Base-by-base conservation (phyloP, 2,329 filamentous ascomycete genomes). In the Fusarium nematophilum region DNA sequence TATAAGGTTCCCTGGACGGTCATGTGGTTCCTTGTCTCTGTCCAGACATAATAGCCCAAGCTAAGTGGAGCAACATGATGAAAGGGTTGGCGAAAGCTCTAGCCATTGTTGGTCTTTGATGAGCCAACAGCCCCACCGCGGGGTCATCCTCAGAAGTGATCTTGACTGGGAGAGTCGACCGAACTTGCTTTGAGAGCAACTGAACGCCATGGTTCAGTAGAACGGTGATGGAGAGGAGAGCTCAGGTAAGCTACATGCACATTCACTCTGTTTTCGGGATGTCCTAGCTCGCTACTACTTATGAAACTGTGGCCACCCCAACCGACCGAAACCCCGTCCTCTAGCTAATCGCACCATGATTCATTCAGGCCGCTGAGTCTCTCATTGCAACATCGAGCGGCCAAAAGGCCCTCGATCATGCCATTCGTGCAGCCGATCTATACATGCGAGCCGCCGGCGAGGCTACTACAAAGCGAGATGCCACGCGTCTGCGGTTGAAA, bases 401-500 rank as follows among this genome's bases (percentile, higher is more conserved):
- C 57, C 68, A 72, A 52, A 86, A 88, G 65, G 92, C 92, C 36
- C 81, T 97, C 50, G 79, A 87, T 45, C 84, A 91, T 72, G 89
- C 92, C 43, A 92, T 97, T 70, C 80, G 83, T 62, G 91, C 90
- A 5, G 90, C 88, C 17, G 92, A 97, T 72, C 79, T 90, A 44
- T 93, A 95, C 66, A 91, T 97, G 87, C 85, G 86, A 69, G 91
- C 91, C 3, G 79, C 91, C 47, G 81, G 80, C 55, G 79, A 90
- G 55, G 83, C 88, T 6, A 75, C 79, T n/a, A 81, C 77, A 45
- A 76, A 85, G n/a, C 73, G 76, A 4, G 89, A 96, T 52, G 91
- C 86, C 65, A 77, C 79, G 34, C 83, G 85, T n/a, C 77, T 96
- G 43, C 86, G 87, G 62, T 76, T 80, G 40, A 90, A 90, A 77